Evolutionary conservation across 2,329 filamentous ascomycete species (phyloP).

Genomic region (Fusarium devonianum): DNA sequence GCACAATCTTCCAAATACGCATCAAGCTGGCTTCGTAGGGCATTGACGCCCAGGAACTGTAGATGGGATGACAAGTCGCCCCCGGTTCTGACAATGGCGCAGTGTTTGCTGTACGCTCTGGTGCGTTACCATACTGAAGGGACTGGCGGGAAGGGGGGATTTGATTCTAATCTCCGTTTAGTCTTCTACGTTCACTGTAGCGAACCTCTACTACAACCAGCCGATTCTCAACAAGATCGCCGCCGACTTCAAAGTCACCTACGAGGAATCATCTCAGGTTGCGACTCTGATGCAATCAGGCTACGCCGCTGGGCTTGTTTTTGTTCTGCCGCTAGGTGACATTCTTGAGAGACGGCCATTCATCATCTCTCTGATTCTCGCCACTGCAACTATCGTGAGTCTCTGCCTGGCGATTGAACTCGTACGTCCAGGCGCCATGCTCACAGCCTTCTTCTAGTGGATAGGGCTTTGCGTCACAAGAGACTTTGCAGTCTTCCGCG

Average conservation of each 20-base stretch:
- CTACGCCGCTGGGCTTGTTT: slow-evolving; percentile 76
- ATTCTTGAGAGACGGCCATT: slow-evolving; percentile 72
- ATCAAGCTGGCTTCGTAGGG: slow-evolving; percentile 30
- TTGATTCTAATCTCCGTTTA: slow-evolving; percentile 32
- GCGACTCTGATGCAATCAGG: slow-evolving; percentile 82
- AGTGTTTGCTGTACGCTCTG: slow-evolving; percentile 76
- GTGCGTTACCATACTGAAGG: slow-evolving; percentile 54
- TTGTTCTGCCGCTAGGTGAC: slow-evolving; percentile 80
- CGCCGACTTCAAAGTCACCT: slow-evolving; percentile 71
- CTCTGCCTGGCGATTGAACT: too few relatives aligned
- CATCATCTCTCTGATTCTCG: slow-evolving; percentile 70
- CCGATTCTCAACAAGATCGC: slow-evolving; percentile 81
- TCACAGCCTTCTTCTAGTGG: too few relatives aligned
- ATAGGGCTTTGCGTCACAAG: slow-evolving; percentile 75
- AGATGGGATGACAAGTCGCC: slow-evolving; percentile 73
- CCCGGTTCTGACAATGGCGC: slow-evolving; percentile 69
- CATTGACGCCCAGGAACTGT: slow-evolving; percentile 66
- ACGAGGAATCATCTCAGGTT: slow-evolving; percentile 71
- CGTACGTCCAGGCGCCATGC: too few relatives aligned
- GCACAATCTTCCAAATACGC: slow-evolving; percentile 33
- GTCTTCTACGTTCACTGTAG: slow-evolving; percentile 72
- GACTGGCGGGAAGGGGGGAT: too few relatives aligned
- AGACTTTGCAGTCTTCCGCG: slow-evolving; percentile 69
- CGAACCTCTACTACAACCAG: slow-evolving; percentile 83
- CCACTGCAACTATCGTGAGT: slow-evolving; percentile 73